Conservation (phyloP, 257 asterid genomes). For the Solanum virginianum region DNA sequence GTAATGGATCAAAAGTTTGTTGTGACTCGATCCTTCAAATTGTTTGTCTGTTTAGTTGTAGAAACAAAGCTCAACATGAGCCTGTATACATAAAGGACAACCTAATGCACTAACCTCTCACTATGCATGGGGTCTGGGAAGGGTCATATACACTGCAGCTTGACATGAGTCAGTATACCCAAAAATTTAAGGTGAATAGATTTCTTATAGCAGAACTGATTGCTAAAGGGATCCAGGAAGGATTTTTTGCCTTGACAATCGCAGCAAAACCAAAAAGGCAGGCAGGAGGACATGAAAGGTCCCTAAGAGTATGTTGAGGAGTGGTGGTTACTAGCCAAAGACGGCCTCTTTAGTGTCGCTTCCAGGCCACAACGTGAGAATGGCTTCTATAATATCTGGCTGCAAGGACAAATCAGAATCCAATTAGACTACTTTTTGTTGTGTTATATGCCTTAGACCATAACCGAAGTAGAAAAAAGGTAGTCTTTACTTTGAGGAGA, state of each 20-base stretch:
- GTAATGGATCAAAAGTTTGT: slow-evolving; percentile 35
- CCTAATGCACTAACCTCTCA: not conserved
- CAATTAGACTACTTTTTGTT: not conserved
- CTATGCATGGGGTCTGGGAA: not conserved
- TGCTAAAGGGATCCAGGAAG: slow-evolving; percentile 54
- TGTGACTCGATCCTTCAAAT: slow-evolving; percentile 31
- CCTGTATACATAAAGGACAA: not conserved
- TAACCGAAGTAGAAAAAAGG: not conserved
- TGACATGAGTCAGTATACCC: not conserved
- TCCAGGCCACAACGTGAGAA: slow-evolving; percentile 70
- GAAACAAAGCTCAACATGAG: not conserved
- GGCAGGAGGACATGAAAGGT: slow-evolving; percentile 82
- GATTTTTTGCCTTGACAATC: slow-evolving; percentile 39
- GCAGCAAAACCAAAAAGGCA: slow-evolving; percentile 60
- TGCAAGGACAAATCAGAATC: slow-evolving; percentile 8
- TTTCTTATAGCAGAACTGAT: too few relatives aligned
- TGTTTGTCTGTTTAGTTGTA: slow-evolving; percentile 28
- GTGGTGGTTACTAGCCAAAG: slow-evolving; percentile 16
- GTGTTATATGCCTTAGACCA: not conserved
- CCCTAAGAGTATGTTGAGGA: slow-evolving; percentile 46
- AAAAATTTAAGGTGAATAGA: too few relatives aligned
- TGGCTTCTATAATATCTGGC: slow-evolving; percentile 67
- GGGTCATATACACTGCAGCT: not conserved
- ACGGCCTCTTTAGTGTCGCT: slow-evolving; percentile 11
- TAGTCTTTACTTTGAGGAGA: not conserved